Conservation (phyloP, 148 eudicot genomes). For the Rhododendron kiyosumense region DNA sequence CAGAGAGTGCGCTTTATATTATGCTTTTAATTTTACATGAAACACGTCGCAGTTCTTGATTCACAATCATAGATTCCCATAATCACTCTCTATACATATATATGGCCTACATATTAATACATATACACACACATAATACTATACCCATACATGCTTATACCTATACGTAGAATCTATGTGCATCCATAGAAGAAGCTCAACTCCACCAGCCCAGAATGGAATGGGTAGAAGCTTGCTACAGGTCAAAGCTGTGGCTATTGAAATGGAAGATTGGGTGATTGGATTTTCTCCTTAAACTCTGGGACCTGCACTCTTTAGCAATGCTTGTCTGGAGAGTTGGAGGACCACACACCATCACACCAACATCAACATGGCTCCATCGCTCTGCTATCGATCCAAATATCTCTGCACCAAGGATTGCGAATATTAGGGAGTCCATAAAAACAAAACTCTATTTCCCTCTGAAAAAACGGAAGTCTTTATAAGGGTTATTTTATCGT, state of each 20-base stretch:
- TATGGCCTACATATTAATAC: background rate
- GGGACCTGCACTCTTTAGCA: conserved; percentile 72
- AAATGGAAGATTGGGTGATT: conserved; percentile 70
- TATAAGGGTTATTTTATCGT: too few relatives aligned
- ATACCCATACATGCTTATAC: background rate
- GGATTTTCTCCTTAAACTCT: conserved; percentile 37
- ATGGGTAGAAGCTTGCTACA: conserved; percentile 20
- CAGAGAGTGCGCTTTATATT: too few relatives aligned
- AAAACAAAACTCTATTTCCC: background rate
- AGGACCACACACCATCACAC: conserved; percentile 92
- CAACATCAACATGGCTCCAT: conserved; percentile 72
- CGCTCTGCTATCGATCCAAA: conserved; percentile 42
- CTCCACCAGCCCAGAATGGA: background rate
- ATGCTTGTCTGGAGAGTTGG: conserved; percentile 58
- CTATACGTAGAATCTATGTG: background rate
- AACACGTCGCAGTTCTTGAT: too few relatives aligned
- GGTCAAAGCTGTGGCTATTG: conserved; percentile 81
- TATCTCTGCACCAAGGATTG: conserved; percentile 46
- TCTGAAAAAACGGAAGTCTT: background rate
- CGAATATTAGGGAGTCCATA: background rate
- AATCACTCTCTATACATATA: too few relatives aligned
- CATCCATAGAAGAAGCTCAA: background rate
- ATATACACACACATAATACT: background rate
- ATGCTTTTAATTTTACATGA: too few relatives aligned
- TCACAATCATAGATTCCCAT: too few relatives aligned